Conservation (phyloP, 306 rosid species). For the Herpetospermum pedunculosum region DNA sequence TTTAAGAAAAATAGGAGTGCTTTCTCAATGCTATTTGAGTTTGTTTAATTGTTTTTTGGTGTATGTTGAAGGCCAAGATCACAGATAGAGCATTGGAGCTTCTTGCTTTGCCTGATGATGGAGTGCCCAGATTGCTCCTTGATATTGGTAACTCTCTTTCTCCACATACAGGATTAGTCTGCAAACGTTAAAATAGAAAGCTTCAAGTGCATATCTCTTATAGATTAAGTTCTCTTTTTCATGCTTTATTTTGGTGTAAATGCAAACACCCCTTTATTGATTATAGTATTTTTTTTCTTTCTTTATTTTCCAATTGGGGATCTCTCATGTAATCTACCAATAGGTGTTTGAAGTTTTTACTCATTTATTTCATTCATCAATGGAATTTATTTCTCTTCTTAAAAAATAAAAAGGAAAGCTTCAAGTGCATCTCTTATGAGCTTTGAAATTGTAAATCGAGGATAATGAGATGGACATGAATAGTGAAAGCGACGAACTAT, state of each 20-base stretch:
- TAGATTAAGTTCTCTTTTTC: too few species aligned
- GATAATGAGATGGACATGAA: neutral
- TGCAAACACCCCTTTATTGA: too few species aligned
- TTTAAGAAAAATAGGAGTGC: neutral
- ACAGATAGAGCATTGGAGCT: slow-evolving; percentile 78
- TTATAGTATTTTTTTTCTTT: too few species aligned
- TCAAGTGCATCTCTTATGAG: neutral
- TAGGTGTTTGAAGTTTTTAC: too few species aligned
- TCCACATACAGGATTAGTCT: neutral
- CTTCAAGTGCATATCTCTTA: too few species aligned
- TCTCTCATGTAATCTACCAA: too few species aligned
- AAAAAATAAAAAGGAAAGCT: too few species aligned
- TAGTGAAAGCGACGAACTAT: neutral
- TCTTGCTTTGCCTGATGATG: slow-evolving; percentile 69
- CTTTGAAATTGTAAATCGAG: neutral
- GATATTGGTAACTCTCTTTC: slow-evolving; percentile 48
- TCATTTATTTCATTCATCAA: too few species aligned
- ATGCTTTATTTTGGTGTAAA: too few species aligned
- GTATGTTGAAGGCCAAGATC: slow-evolving; percentile 21
- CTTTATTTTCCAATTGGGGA: too few species aligned
- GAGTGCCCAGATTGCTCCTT: slow-evolving; percentile 59
- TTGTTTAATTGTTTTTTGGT: neutral
- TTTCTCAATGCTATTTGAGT: neutral
- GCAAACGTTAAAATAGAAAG: neutral
- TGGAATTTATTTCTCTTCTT: too few species aligned